Evolutionary conservation across 768 basidiomycete genomes (phyloP), one percentile per base, ranked within the genome.

Genomic region (Mycena galericulata): DNA sequence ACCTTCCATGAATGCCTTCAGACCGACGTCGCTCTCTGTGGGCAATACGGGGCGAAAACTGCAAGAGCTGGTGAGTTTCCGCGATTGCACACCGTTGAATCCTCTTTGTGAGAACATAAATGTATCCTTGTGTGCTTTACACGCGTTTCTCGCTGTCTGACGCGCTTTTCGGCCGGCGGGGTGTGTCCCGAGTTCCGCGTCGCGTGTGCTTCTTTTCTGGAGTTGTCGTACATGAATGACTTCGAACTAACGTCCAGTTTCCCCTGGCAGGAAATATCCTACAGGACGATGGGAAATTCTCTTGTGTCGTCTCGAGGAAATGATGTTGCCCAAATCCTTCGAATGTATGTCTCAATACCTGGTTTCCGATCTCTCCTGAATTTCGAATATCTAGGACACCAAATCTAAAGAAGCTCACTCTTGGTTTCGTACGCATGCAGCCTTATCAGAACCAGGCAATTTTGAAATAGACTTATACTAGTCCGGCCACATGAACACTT

Each of bases 1-100:
- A n/a, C n/a, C n/a, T n/a, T n/a, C n/a, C n/a, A n/a, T n/a, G n/a
- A n/a, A n/a, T n/a, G n/a, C n/a, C n/a, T n/a, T n/a, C n/a, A n/a
- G n/a, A n/a, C n/a, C 34, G 34, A 36, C 34, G 34, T 6, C 6
- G 34, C 34, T 36, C 8, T 14, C 14, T 14, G 14, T 36, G 6
- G 36, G 24, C 29, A 26, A 45, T 26, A 3, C 38, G 7, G 49
- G 61, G 8, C 43, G 34, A 3, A 47, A 64, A 17, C 41, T 64
- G 18, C 53, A 34, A 24, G 43, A 64, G 22, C 15, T 64, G 61
- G 61, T 62, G 61, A 50, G 40, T 40, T 26, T 46, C n/a, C 7
- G 4, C 45, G 14, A 6, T 20, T 54, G 36, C 53, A n/a, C 34
- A 22, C 17, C 6, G 15, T 54, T 36, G 34, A 14, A 5, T 15